Evolutionary conservation across 139 green algal genomes (phyloP), one percentile per base, ranked within the genome.

Genomic region (Nannochloris sp.): DNA sequence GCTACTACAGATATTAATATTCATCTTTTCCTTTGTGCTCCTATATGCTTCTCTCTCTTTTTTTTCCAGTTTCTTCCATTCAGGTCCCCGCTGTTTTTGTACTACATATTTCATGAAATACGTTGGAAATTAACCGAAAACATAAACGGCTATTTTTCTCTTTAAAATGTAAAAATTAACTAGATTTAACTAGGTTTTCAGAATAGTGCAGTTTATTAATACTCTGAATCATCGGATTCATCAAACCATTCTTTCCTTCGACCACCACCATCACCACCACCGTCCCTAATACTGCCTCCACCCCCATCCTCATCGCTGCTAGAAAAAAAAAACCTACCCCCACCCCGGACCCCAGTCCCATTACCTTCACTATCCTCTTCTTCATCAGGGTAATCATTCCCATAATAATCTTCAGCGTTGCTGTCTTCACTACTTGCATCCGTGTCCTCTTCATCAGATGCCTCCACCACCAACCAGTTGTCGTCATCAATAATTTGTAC

Each of bases 331-430:
- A n/a, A n/a, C n/a, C n/a, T n/a, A n/a, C n/a, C n/a, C n/a, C n/a
- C n/a, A n/a, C n/a, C n/a, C n/a, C n/a, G n/a, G n/a, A n/a, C 37
- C 9, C 12, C 37, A 45, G 9, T 19, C 12, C 27, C 31, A 36
- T 12, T 59, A 36, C 48, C 12, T 9, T 12, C 15, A 46, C 4
- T 25, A 4, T 30, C 23, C 12, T 32, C 24, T 29, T 58, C 23
- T 64, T 38, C 64, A 62, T 69, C 74, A 35, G 74, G 70, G 48
- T 81, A 81, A 36, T 81, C 74, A 66, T 81, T 62, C 1, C 47
- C 65, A 51, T 68, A 79, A 32, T 68, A 67, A 6, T 57, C 65
- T 53, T 81, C 74, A 4, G 70, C 70, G 36, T 81, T 79, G 34
- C 46, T 63, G 57, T 81, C 70, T 13, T 75, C 51, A 24, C 30